These are phyloP conservation scores for Cyberlindnera amylophila DNA, from an alignment of 805 yeast species.

Conservation along the genomic window DNA sequence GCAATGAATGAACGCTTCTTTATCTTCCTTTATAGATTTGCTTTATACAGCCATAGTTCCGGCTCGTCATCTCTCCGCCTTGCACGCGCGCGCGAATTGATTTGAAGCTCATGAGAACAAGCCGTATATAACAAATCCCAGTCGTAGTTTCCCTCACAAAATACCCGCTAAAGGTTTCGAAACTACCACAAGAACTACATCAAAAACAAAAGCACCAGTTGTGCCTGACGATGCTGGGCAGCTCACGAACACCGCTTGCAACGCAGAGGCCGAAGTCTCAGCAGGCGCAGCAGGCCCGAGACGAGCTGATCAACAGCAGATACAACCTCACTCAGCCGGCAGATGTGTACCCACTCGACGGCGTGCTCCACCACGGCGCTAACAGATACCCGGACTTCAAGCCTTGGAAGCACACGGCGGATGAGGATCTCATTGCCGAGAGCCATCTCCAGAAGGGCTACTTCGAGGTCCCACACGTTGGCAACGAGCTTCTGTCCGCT, in stretches of 20 bases:
- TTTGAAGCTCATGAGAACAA: too few relatives aligned
- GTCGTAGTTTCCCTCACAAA: neutral
- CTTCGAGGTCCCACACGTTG: conserved; percentile 56
- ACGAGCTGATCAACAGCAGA: conserved; percentile 28
- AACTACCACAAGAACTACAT: neutral
- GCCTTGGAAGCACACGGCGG: conserved; percentile 62
- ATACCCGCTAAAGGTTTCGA: too few relatives aligned
- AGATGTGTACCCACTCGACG: conserved; percentile 33
- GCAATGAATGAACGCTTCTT: conserved; percentile 18
- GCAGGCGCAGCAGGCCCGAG: conserved; percentile 18
- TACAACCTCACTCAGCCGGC: conserved; percentile 32
- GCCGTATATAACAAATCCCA: too few relatives aligned
- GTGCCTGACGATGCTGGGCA: conserved; percentile 3
- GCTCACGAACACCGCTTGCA: conserved; percentile 8
- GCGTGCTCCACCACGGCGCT: conserved; percentile 11
- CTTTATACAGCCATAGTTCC: too few relatives aligned
- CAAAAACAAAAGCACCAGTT: neutral
- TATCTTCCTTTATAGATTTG: too few relatives aligned
- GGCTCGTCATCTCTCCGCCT: too few relatives aligned
- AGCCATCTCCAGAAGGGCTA: conserved; percentile 67
- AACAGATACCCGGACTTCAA: conserved; percentile 61
- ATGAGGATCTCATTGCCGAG: conserved; percentile 52
- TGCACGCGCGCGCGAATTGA: too few relatives aligned
- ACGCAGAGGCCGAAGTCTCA: conserved; percentile 11
- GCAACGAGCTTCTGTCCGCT: conserved; percentile 69